Conservation (phyloP, 2,329 filamentous ascomycete species). For the Ilyonectria mors-panacis region DNA sequence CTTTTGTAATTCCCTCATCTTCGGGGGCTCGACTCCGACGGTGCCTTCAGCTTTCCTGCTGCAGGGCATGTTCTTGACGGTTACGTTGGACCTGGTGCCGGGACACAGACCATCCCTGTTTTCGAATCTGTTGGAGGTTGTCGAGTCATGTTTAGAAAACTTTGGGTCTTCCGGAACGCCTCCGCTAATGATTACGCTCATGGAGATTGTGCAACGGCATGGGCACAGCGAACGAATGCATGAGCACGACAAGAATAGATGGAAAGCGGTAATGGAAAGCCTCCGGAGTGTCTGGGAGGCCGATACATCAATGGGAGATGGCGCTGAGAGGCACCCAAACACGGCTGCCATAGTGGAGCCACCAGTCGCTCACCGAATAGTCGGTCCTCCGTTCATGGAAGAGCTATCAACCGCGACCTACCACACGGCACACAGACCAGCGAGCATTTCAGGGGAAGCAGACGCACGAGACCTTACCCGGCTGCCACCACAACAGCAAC, state of each 20-base stretch:
- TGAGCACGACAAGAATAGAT: constrained; percentile 52
- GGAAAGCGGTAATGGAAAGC: constrained; percentile 48
- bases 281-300: constrained; percentile 49
- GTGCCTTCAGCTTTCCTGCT: constrained; percentile 56
- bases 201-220: constrained; percentile 54
- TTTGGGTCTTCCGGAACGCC: constrained; percentile 55
- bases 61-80: constrained; percentile 56
- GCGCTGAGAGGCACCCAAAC: constrained; percentile 42
- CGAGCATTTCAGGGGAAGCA: constrained; percentile 43
- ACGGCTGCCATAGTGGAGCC: constrained; percentile 38
- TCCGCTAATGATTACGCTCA: constrained; percentile 52
- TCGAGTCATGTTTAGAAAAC: constrained; percentile 51
- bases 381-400: constrained; percentile 43
- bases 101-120: constrained; percentile 53
- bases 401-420: constrained; percentile 49
- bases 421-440: constrained; percentile 38
- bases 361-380: constrained; percentile 29
- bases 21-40: constrained; percentile 52
- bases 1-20: constrained; percentile 58
- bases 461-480: constrained; percentile 42
- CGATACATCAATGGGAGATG: constrained; percentile 30
- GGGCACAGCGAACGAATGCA: constrained; percentile 50
- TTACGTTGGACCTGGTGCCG: constrained; percentile 53
- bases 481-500: constrained; percentile 34
- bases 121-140: constrained; percentile 55